Evolutionary conservation across 805 yeast species (phyloP).

Genomic region (Henningerozyma blattae): DNA sequence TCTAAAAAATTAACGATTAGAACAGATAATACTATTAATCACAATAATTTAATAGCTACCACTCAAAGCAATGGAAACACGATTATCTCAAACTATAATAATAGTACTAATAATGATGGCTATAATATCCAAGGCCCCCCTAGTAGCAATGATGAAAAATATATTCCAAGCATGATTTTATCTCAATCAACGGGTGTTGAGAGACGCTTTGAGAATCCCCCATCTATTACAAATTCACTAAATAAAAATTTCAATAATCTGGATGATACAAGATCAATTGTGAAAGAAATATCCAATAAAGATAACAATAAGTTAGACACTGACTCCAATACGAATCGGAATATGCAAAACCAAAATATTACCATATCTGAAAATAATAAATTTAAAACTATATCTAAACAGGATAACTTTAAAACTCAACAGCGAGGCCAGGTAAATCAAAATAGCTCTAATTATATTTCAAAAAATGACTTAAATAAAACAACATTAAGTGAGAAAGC

Average conservation of each 20-base stretch:
- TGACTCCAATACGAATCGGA: not conserved
- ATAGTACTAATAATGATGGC: not conserved
- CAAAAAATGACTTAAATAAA: not conserved
- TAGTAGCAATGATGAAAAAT: constrained; percentile 15
- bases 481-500: not conserved
- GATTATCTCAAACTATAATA: no score
- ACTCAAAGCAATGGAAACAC: no score
- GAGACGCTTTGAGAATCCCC: constrained; percentile 26
- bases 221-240: constrained; percentile 22
- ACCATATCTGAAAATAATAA: not conserved
- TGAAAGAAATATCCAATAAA: no score
- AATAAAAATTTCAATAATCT: constrained; percentile 4
- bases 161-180: constrained; percentile 31
- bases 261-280: not conserved
- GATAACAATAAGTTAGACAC: not conserved
- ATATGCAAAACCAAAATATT: not conserved
- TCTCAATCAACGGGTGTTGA: constrained; percentile 46
- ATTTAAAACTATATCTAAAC: no score
- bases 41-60: no score
- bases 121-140: not conserved
- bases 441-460: not conserved
- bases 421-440: not conserved
- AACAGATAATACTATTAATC: not conserved
- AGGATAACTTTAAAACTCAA: no score
- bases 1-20: not conserved